Conservation (phyloP, 495 filamentous ascomycete genomes). For the Cetradonia linearis region DNA sequence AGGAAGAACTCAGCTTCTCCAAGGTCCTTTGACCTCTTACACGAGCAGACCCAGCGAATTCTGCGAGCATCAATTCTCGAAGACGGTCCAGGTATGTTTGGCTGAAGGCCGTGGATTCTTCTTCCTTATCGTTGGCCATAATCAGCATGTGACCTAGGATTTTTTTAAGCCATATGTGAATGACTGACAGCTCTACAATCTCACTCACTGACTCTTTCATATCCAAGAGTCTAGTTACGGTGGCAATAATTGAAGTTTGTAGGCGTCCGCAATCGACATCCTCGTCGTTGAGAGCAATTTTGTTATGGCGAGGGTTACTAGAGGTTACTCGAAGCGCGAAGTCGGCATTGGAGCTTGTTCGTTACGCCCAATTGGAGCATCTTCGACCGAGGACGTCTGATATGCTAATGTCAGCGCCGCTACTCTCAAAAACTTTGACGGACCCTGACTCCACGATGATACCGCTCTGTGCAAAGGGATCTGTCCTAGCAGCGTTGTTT, state of each 20-base stretch:
- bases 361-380: not conserved
- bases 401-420: not conserved
- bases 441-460: not conserved
- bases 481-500: not conserved
- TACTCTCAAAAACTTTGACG: not conserved
- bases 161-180: not conserved
- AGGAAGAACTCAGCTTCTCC: not conserved
- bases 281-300: not conserved
- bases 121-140: not conserved
- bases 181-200: not conserved
- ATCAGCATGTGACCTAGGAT: not conserved
- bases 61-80: not conserved
- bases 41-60: not conserved
- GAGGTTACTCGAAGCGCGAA: not conserved
- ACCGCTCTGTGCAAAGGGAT: not conserved
- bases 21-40: not conserved
- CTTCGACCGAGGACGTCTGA: not conserved
- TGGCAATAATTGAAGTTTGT: not conserved
- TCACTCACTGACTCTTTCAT: not conserved
- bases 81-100: not conserved
- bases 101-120: not conserved
- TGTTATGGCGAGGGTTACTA: not conserved
- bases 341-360: not conserved
- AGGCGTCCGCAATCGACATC: not conserved
- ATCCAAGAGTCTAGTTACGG: not conserved